Evolutionary conservation across 2,329 filamentous ascomycete species (phyloP), one percentile per base, ranked within the genome.

Genomic region (Colletotrichum musae): DNA sequence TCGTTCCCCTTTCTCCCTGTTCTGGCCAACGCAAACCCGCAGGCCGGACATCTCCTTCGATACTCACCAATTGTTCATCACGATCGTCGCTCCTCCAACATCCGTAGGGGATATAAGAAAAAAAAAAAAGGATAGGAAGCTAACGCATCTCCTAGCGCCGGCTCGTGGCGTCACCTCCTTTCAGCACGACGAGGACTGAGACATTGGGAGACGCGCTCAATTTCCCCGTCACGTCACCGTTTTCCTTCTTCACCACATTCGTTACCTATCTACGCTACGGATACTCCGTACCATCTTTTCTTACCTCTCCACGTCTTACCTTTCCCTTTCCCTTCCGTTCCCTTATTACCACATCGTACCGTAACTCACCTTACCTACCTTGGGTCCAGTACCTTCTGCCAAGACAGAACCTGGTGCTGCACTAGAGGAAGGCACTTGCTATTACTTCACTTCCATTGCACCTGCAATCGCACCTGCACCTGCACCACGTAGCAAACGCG

Each of bases 201-300:
- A 67, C 67, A 70, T 60, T 70, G 62, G 62, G 56, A 67, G 62
- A 70, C 67, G 56, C 56, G 67, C 56, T 63, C 62, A 66, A 57
- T 60, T 52, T 66, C 57, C 56, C 32, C 66, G 36, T 70, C 62
- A 70, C 67, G 67, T 70, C 62, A 70, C 62, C 32, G 54, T 48
- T 66, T 60, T 45, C 53, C 56, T 43, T 36, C 10, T 10, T 36
- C 10, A 36, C 32, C 32, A 10, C 32, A 7, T 36, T 36, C 32
- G 32, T 10, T 36, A 36, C 10, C 32, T 10, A 36, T 36, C 32
- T 39, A 47, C 54, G 28, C 32, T 39, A 47, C 54, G 28, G 50
- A 32, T 41, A 56, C 39, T 56, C 26, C 18, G 51, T 24, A 16
- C 57, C 51, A 28, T 26, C 51, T 48, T 24, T 24, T 24, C 21